A percentile compares a stretch with the other conserved stretches of the same genome.
Conservation (phyloP, 108 stramenopile genomes). For the Aurantiochytrium sp. region DNA sequence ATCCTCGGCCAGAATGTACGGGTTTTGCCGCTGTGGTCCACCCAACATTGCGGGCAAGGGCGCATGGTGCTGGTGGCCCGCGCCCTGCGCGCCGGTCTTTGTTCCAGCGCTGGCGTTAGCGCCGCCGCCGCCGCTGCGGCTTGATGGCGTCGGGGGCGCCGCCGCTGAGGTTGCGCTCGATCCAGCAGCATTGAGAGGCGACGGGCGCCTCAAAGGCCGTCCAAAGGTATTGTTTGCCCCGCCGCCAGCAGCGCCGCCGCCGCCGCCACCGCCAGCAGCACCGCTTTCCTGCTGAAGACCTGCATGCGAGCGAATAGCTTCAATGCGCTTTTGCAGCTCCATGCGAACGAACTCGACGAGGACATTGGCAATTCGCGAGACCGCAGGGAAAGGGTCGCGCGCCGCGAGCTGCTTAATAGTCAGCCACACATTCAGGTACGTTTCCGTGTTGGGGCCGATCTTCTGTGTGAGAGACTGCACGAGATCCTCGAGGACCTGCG, state of each 20-base stretch:
- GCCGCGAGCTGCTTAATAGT: slow-evolving; percentile 60
- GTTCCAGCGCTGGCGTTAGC: background rate
- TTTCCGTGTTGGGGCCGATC: slow-evolving; percentile 30
- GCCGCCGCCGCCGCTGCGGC: background rate
- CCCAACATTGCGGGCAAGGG: background rate
- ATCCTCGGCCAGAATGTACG: background rate
- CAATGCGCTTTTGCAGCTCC: background rate
- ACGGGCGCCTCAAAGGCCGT: no score
- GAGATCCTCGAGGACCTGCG: background rate
- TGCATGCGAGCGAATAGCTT: slow-evolving; percentile 3
- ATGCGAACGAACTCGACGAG: background rate
- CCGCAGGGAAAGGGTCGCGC: slow-evolving; percentile 69
- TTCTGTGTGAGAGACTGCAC: background rate
- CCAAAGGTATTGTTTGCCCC: background rate
- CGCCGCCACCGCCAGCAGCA: background rate
- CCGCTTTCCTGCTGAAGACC: background rate
- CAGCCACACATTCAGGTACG: slow-evolving; percentile 62
- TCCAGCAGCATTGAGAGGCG: no score
- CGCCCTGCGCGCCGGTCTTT: no score
- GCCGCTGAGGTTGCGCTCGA: background rate
- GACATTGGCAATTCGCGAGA: slow-evolving; percentile 52
- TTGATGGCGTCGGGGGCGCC: background rate
- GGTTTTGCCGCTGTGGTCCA: background rate
- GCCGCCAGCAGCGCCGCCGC: background rate
- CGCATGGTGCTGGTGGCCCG: background rate